A percentile compares a stretch with the other conserved stretches of the same genome.
Conservation (phyloP, 108 stramenopile species). For the Nitzschia inconspicua region DNA sequence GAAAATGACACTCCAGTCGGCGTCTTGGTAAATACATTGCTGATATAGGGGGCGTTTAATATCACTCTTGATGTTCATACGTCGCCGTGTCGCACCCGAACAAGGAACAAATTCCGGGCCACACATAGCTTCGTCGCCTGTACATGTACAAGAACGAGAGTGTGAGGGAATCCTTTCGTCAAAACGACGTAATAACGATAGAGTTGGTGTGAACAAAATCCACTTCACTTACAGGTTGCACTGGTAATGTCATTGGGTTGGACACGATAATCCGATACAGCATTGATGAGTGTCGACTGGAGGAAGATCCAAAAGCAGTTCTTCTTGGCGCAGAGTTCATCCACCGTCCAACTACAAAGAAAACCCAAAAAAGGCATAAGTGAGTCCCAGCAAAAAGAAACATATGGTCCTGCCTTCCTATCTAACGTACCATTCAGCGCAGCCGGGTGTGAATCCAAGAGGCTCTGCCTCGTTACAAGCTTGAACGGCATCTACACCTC, state of each 20-base stretch:
- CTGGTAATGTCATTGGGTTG: not conserved
- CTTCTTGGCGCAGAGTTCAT: constrained; percentile 42
- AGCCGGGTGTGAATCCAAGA: constrained; percentile 33
- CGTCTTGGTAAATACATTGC: constrained; percentile 7
- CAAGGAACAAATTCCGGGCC: not conserved
- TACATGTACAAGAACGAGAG: too few species aligned
- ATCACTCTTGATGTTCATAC: not conserved
- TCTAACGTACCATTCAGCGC: too few species aligned
- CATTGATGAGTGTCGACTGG: not conserved
- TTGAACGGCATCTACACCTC: constrained; percentile 37
- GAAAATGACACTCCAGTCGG: constrained; percentile 8
- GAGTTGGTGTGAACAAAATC: too few species aligned
- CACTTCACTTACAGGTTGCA: constrained; percentile 27
- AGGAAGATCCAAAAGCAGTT: constrained; percentile 44
- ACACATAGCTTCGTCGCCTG: not conserved
- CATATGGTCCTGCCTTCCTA: too few species aligned
- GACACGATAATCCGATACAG: not conserved
- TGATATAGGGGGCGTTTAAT: not conserved
- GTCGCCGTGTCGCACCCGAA: constrained; percentile 2
- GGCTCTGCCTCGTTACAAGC: constrained; percentile 23
- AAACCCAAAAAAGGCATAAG: too few species aligned
- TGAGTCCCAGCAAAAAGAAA: too few species aligned
- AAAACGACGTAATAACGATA: too few species aligned
- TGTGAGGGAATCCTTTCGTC: too few species aligned
- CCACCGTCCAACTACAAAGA: constrained; percentile 55